Base-by-base conservation (phyloP, 1,284 basidiomycete species). In the Albatrellus sp. region DNA sequence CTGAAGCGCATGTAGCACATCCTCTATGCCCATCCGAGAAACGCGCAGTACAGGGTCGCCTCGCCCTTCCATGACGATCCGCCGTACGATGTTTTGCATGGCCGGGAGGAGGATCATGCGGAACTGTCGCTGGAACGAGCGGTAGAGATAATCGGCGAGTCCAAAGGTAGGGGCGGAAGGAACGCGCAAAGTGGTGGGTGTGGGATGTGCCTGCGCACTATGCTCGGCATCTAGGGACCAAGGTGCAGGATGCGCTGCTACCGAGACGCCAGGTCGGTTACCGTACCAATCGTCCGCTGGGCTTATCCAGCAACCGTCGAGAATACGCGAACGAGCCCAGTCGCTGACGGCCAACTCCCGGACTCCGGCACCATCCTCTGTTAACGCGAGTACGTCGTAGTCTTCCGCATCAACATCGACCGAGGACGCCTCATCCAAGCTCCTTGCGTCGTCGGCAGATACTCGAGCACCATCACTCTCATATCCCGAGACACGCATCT, bases 231-330 rank as follows among this genome's bases (percentile, higher is more conserved):
- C 55, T 31, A 57, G 52, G 10, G 72, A 69, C 80, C 80, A 85
- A 0, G 80, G 74, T 51, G 76, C 79, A 0, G 81, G 82, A 53
- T 85, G 81, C 2, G 68, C 57, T 0, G 81, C 77, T 17, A 37
- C 19, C 11, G 19, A 33, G 3, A 60, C 64, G 2, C 58, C 53
- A 1, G 61, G 62, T 20, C 65, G 64, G 45, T 68, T 56, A 9
- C 61, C 58, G 42, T 75, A 79, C 70, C 70, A 84, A 39, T 74
- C 67, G 56, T 85, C 82, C 1, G 75, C 77, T 5, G 83, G 83
- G 41, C 70, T 77, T 45, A 77, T 62, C 82, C 82, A 86, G 50
- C 75, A 70, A 1, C 83, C 82, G 45, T 85, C 81, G 30, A 86
- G 60, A 40, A 86, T 79, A 38, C 82, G 63, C 14, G 66, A 68